Evolutionary conservation across 768 basidiomycete species (phyloP), one percentile per base, ranked within the genome.

Genomic region (Pleurotus cornucopiae): DNA sequence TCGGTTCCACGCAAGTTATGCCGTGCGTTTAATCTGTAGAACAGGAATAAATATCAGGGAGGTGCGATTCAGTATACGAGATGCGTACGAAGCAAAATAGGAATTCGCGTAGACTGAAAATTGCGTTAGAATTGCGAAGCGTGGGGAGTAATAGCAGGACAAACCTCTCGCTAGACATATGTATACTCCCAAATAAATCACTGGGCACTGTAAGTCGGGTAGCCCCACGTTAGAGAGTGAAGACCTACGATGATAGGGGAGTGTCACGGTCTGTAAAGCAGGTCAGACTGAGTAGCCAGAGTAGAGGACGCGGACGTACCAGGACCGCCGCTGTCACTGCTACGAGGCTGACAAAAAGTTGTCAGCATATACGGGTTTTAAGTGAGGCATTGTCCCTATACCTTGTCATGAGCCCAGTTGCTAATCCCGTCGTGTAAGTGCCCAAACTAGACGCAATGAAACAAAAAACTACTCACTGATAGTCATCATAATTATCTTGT

Each of bases 51-150:
- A 30, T 30, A 18, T 25, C 14, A 11, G 13, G n/a, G n/a, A 16
- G 12, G 13, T n/a, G 7, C n/a, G 20, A 5, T 16, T 26, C 12
- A n/a, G 20, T n/a, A 14, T 13, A 37, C 14, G 48, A 46, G 21
- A 18, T 9, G 3, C 48, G 13, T n/a, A 49, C 48, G 51, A 39
- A 6, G 51, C 51, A 39, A 52, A 52, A 23, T 52, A 52, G 11
- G 51, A 52, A 21, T 52, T 38, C 11, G 38, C 51, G 48, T 49
- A 54, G 43, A 54, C 52, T 44, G 18, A 30, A 7, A 9, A 30
- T 30, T 30, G 30, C 2, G 2, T 30, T 30, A 30, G 30, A 30
- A 9, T 9, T 7, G 30, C 9, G 30, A 9, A 11, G 30, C 30
- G 11, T 30, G 11, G 30, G 6, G 7, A 30, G 30, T 30, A 2